Base-by-base conservation (phyloP, 768 basidiomycete genomes). In the Pisolithus albus region DNA sequence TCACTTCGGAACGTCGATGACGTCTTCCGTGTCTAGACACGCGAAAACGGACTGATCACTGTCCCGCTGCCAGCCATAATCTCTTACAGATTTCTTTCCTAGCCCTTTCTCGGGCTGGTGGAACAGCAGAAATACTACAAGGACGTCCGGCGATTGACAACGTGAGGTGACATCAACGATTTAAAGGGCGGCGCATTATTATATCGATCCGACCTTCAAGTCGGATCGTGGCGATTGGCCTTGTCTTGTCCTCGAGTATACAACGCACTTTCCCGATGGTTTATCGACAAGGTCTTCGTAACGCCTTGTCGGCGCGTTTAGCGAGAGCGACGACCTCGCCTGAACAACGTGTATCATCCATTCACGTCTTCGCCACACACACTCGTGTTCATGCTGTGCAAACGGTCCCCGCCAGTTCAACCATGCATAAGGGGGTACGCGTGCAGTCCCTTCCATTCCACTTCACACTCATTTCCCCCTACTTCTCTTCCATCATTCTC, bases 301-400 rank as follows among this genome's bases (percentile, higher is more conserved):
- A 49, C 19, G 24, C 49, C 7, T 43, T 30, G 40, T 42, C 40
- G 23, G 49, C 7, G 49, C 41, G 30, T 43, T 47, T 9, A 46
- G 16, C 53, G 34, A 45, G 18, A 47, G 30, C 49, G 48, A 19
- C 21, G 16, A 50, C 64, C 67, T 65, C 67, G 21, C 55, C 16
- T 21, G 4, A 6, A n/a, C 57, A 60, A 61, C 66, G 61, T 67
- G 66, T 50, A 57, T 59, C 55, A 58, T 18, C 50, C 43, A 42
- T 52, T 48, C 45, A 44, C 44, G 49, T 34, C 54, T 61, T 59
- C 62, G 61, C 65, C 49, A 51, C 13, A 57, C 60, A 67, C 64
- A 64, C 66, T 67, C 66, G 67, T 67, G 65, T 46, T 47, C 23
- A 46, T 64, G 63, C 65, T 61, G 63, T 56, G 62, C 56, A 52